A percentile compares a stretch with the other conserved stretches of the same genome.
These are phyloP conservation scores for Aspergillus fumigatiaffinis DNA, from an alignment of 2,329 filamentous ascomycete species.

Conservation along the genomic window DNA sequence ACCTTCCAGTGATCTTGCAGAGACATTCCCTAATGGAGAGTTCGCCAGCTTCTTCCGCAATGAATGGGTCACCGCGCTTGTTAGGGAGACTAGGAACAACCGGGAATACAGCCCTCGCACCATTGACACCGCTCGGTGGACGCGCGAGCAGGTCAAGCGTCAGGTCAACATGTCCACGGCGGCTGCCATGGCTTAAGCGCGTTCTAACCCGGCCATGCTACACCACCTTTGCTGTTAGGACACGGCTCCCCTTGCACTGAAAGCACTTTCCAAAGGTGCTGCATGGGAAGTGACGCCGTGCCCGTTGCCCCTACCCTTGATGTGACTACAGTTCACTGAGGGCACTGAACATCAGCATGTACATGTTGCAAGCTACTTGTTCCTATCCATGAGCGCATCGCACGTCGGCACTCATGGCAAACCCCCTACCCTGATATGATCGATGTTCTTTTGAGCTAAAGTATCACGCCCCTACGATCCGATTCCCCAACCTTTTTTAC, in stretches of 20 bases:
- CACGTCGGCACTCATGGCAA: conserved; percentile 4
- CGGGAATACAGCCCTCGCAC: conserved; percentile 81
- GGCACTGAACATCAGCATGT: conserved; percentile 12
- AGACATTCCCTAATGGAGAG: conserved; percentile 88
- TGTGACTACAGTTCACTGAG: conserved; percentile 5
- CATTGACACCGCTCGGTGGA: conserved; percentile 93
- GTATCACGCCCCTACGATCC: neutral
- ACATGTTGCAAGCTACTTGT: neutral
- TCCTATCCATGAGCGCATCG: conserved; percentile 2
- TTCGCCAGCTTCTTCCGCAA: conserved; percentile 79
- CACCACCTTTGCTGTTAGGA: conserved; percentile 8
- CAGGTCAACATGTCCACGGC: conserved; percentile 51
- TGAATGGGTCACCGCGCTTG: conserved; percentile 84
- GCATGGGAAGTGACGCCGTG: conserved; percentile 17
- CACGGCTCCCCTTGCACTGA: conserved; percentile 11
- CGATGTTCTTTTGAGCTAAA: neutral
- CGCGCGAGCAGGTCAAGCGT: conserved; percentile 93
- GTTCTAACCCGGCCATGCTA: neutral
- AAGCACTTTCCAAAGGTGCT: conserved; percentile 10
- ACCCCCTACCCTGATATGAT: neutral
- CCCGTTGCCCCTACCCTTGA: conserved; percentile 5
- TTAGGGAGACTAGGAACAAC: conserved; percentile 87
- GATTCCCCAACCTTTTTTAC: conserved; percentile 18
- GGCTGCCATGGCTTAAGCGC: conserved; percentile 36
- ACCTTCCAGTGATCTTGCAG: conserved; percentile 73